These are phyloP conservation scores for Puccinia horiana DNA, from an alignment of 1,284 basidiomycete species.

Conservation along the genomic window DNA sequence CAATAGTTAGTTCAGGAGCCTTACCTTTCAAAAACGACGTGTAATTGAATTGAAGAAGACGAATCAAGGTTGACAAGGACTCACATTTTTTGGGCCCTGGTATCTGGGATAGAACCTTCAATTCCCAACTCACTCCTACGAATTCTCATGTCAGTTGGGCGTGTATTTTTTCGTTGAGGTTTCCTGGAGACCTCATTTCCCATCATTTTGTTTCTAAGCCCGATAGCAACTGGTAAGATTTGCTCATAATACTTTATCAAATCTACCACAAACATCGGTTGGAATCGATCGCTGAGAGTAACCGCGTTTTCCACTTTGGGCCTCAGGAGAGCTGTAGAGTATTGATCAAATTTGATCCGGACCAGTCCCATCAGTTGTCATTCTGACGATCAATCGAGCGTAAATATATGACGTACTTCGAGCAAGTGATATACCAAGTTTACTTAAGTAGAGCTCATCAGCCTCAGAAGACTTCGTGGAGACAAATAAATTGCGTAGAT, in stretches of 20 bases:
- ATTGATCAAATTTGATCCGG: neutral
- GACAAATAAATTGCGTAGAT: conserved; percentile 9
- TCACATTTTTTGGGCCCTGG: conserved; percentile 40
- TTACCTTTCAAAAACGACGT: neutral
- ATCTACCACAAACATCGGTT: conserved; percentile 31
- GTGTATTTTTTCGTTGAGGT: conserved; percentile 23
- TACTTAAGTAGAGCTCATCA: conserved; percentile 31
- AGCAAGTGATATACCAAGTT: conserved; percentile 39
- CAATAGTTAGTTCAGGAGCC: neutral
- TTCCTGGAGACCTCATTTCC: neutral
- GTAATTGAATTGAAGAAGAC: neutral
- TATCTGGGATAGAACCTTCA: conserved; percentile 35
- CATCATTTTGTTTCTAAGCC: conserved; percentile 10
- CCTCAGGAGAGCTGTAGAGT: conserved; percentile 15
- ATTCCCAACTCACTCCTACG: conserved; percentile 43
- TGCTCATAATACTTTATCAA: conserved; percentile 39
- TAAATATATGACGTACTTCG: conserved; percentile 5
- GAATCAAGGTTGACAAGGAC: neutral
- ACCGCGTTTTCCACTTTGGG: conserved; percentile 46
- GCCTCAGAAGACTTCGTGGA: conserved; percentile 31
- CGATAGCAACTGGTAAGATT: conserved; percentile 34
- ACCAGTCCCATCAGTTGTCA: neutral
- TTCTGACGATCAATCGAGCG: neutral
- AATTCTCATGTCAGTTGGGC: conserved; percentile 39
- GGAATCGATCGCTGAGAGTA: conserved; percentile 41